phyloP scores from a whole-genome alignment of 345 rosid species.

The Excoecaria cochinchinensis region DNA sequence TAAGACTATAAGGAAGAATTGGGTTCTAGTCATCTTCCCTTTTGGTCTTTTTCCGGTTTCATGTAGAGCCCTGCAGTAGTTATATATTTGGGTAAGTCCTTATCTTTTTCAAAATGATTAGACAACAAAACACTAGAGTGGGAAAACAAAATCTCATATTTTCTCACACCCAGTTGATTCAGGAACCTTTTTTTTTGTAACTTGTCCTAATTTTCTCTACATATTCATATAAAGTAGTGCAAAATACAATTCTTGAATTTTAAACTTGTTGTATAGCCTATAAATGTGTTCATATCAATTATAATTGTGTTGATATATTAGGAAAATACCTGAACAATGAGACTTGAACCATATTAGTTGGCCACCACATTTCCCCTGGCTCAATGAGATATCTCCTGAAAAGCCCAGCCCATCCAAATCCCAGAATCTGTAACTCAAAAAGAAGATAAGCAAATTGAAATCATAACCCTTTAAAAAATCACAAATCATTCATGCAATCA shows the following conservation, averaged over 20 bases:
- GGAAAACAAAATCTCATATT: no score
- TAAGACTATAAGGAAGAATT: slow-evolving; percentile 63
- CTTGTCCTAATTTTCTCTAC: no score
- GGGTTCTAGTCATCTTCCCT: slow-evolving; percentile 48
- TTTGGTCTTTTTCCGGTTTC: slow-evolving; percentile 51
- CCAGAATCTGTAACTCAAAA: slow-evolving; percentile 45
- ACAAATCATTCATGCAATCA: background rate
- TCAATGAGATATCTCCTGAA: slow-evolving; percentile 71
- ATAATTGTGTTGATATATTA: no score
- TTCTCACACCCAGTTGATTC: no score
- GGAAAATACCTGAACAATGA: slow-evolving; percentile 59
- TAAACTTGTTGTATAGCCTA: no score
- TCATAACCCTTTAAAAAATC: background rate
- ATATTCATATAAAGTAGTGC: no score
- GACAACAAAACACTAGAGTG: background rate
- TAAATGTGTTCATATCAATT: no score
- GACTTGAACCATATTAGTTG: slow-evolving; percentile 66
- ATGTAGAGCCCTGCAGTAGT: slow-evolving; percentile 58
- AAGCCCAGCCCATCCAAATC: slow-evolving; percentile 88
- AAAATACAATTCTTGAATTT: no score
- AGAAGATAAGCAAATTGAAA: background rate
- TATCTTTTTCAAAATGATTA: background rate
- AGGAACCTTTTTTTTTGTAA: no score
- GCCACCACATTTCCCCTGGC: slow-evolving; percentile 97
- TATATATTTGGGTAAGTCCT: background rate